Evolutionary conservation across 1,284 basidiomycete species (phyloP), one percentile per base, ranked within the genome.

Genomic region (Pseudozyma flocculosa): DNA sequence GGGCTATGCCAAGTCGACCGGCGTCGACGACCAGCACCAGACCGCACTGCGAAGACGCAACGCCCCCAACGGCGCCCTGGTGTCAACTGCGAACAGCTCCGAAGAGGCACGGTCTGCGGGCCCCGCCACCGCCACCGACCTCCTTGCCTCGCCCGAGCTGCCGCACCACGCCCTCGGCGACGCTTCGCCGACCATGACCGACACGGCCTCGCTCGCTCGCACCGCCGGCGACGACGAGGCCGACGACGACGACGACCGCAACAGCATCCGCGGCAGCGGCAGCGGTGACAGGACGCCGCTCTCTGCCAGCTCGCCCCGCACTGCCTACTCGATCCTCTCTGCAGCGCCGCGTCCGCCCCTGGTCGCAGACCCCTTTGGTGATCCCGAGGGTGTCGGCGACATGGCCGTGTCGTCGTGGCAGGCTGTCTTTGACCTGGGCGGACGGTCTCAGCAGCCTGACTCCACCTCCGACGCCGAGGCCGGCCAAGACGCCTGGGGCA

Each of bases 341-440:
- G n/a, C n/a, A n/a, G n/a, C n/a, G n/a, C n/a, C n/a, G n/a, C n/a
- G n/a, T n/a, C n/a, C n/a, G n/a, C n/a, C n/a, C n/a, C n/a, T n/a
- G n/a, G n/a, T n/a, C n/a, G n/a, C 19, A 3, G 60, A 63, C 19
- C 51, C 60, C 2, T 63, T 63, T n/a, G 47, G 37, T 9, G 45
- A 43, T 29, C 26, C 26, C 26, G 26, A 29, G 7, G 26, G 26
- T 22, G 45, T 63, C 4, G 43, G 45, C 8, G 55, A 63, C 26
- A 51, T 44, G n/a, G 54, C 55, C 7, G 54, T 54, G 19, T 63
- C 60, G 11, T 58, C 60, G 0, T 63, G 60, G 60, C 60, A 63
- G n/a, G 52, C 60, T 14, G 54, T 52, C 18, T 63, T 58, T 34
- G 49, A 42, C 46, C n/a, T n/a, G n/a, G n/a, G n/a, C n/a, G n/a